Evolutionary conservation across 441 rosid genomes (phyloP), one percentile per base, ranked within the genome.

Genomic region (Dalechampia spathulata): DNA sequence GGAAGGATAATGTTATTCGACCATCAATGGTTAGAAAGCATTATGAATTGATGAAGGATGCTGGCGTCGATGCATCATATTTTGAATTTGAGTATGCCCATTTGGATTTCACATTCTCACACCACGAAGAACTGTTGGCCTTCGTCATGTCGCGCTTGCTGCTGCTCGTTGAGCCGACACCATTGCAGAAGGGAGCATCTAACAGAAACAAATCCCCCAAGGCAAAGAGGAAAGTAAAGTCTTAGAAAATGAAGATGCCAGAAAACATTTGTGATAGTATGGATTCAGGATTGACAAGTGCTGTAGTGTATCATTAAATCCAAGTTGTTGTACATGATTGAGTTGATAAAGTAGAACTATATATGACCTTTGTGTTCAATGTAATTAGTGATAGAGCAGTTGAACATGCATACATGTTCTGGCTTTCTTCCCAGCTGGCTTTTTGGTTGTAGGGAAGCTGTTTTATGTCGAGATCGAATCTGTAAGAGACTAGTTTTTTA

Each of bases 11-110:
- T 58, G 84, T 93, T 52, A 93, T 93, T 58, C 78, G 76, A 49
- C 72, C 96, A 32, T 71, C 93, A 19, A 93, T 90, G 97, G 87
- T 93, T 30, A 81, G 60, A 66, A 80, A 77, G 62, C 97, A 93
- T 66, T 87, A 93, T 23, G 78, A 66, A 45, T 49, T 82, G 70
- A 87, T 93, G 97, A 83, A 76, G 72, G 83, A 85, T 23, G 71
- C 78, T 0, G 81, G 71, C 1, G 90, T 87, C 6, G 85, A 89
- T 17, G 95, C 78, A 13, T 78, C 99, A 0, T 85, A 71, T 62
- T 75, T 56, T 0, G 97, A 86, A 70, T 85, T 78, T 22, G 96
- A 93, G 71, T 93, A 87, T 60, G 99, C 93, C n/a, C 97, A 90
- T 73, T 72, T 89, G 71, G 99, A 93, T 75, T 88, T 89, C 78